These are phyloP conservation scores for Serendipita sp. DNA, from an alignment of 768 basidiomycete species.

Conservation along the genomic window DNA sequence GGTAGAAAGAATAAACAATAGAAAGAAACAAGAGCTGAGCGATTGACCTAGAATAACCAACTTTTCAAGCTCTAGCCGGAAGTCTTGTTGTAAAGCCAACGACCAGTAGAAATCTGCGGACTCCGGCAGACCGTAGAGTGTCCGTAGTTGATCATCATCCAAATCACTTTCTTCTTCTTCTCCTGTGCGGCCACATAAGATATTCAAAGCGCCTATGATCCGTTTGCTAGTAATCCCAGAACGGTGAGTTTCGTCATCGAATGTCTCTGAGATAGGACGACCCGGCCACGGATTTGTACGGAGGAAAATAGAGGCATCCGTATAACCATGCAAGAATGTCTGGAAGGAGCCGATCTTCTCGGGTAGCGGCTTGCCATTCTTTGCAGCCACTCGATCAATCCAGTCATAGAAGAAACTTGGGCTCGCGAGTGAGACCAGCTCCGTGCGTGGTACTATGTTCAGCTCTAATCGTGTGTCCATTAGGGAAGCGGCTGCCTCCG, in stretches of 20 bases:
- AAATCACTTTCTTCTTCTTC: constrained; percentile 57
- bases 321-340: constrained; percentile 69
- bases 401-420: constrained; percentile 86
- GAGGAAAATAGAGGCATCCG: constrained; percentile 78
- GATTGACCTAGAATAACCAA: constrained; percentile 64
- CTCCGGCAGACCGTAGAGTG: constrained; percentile 6
- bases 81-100: constrained; percentile 55
- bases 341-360: constrained; percentile 89
- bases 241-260: constrained; percentile 67
- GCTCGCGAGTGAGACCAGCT: constrained; percentile 67
- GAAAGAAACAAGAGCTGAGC: constrained; percentile 7
- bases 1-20: constrained; percentile 6
- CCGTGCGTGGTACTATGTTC: constrained; percentile 72
- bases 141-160: constrained; percentile 17
- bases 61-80: constrained; percentile 81
- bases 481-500: constrained; percentile 76
- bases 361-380: constrained; percentile 68
- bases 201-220: constrained; percentile 47
- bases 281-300: constrained; percentile 80
- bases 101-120: constrained; percentile 62
- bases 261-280: constrained; percentile 66
- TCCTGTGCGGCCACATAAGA: constrained; percentile 76
- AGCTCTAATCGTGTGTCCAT: constrained; percentile 58
- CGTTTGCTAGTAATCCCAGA: constrained; percentile 51
- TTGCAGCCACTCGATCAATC: constrained; percentile 64